Evolutionary conservation across 75 land plant species (phyloP), one percentile per base, ranked within the genome.

Genomic region (Selaginella moellendorffii): DNA sequence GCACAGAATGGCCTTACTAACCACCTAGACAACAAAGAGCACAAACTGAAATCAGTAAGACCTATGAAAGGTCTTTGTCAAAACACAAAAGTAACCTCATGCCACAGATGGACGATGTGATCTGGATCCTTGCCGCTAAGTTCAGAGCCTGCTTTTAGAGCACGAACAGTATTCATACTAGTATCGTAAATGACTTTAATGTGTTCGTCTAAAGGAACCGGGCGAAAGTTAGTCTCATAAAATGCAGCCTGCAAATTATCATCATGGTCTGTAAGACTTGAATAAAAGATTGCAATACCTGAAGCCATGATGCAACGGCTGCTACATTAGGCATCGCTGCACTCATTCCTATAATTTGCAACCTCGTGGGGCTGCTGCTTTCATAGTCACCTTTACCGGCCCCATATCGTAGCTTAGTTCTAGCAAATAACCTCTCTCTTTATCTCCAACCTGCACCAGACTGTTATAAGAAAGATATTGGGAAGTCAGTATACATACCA

Each of bases 341-440:
- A 82, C 98, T 93, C 98, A 93, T 93, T 60, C 98, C 98, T 61
- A 93, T 83, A 31, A 93, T 89, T 66, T 93, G 98, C 62, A 93
- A 65, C 66, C 80, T 84, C 12, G 42, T 5, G 10, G 83, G 78
- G 74, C 80, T 81, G 65, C 79, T 76, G 24, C 66, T 62, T 20
- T 65, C 78, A 17, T 54, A 52, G 28, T 72, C 79, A 30, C 87
- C 88, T 76, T 84, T 87, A 53, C 98, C 96, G 69, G 96, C 75
- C 22, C 90, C 96, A 86, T 85, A 93, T 23, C 96, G 85, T 54
- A 93, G 87, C 72, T 93, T 93, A 93, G 82, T 67, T 93, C 98
- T 79, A 93, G 76, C 25, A 93, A 82, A 70, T 93, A 88, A 53
- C 96, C 98, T 53, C 90, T 79, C 60, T 69, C 79, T 65, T 68